These are phyloP conservation scores for Trametes gibbosa DNA, from an alignment of 768 basidiomycete genomes.

Conservation along the genomic window DNA sequence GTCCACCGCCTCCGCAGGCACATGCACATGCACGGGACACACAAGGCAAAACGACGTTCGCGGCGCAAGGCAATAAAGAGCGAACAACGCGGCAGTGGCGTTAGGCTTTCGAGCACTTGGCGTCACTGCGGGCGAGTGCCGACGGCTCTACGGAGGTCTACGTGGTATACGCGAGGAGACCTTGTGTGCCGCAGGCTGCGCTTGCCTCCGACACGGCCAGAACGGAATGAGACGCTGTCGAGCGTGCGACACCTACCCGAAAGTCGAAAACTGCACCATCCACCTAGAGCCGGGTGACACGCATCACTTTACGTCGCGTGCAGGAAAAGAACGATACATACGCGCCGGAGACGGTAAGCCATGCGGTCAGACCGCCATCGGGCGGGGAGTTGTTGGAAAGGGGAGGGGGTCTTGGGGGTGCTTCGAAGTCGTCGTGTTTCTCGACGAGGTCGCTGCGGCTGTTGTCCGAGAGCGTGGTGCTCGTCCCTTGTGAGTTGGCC, in stretches of 20 bases:
- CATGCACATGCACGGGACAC: too few species aligned
- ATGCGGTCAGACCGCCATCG: constrained; percentile 17
- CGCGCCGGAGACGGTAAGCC: constrained; percentile 26
- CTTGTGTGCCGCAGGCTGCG: neutral
- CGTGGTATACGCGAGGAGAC: too few species aligned
- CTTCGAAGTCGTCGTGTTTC: neutral
- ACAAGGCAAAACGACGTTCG: neutral
- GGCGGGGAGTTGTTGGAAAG: neutral
- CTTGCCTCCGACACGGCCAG: neutral
- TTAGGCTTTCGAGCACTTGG: neutral
- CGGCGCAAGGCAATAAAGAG: too few species aligned
- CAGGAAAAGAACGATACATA: constrained; percentile 1
- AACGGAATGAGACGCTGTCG: neutral
- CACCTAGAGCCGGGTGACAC: constrained; percentile 5
- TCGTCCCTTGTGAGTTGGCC: neutral
- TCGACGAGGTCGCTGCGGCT: constrained; percentile 4
- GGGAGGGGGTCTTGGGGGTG: neutral
- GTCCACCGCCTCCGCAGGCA: too few species aligned
- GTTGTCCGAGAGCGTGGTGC: constrained; percentile 3
- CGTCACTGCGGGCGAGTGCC: neutral
- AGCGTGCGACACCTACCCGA: constrained; percentile 17
- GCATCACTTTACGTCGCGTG: neutral
- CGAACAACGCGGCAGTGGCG: neutral
- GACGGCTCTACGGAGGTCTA: too few species aligned
- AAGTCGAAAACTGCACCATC: constrained; percentile 26